Base-by-base conservation (phyloP, 306 rosid species). In the Macrotyloma uniflorum region DNA sequence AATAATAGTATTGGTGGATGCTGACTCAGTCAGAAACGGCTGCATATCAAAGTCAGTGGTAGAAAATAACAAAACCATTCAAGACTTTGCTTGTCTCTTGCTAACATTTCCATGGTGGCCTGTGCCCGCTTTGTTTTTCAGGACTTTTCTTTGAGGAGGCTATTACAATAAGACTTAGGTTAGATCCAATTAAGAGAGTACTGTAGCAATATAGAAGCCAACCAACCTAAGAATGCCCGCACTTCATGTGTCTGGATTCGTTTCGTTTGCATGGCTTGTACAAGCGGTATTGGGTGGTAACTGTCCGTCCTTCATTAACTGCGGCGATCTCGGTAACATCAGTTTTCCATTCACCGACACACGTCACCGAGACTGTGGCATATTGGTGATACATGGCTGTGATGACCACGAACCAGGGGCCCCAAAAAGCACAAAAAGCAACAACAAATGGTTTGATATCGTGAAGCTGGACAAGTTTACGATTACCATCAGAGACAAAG, bases 371-470 rank as follows among this genome's bases (percentile, higher is more conserved):
- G 35, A 57, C 9, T 57, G 64, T 57, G 64, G 64, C 36, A 57
- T 57, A 24, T 24, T 57, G 64, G 64, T 57, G 64, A 57, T 57
- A 57, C 33, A 57, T 57, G 64, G 36, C 4, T 57, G 64, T 24
- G 64, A 57, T 57, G 64, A 57, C n/a, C 6, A 57, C 1, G 63
- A 57, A 57, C 35, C 64, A 57, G 64, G 33, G 64, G 35, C 64
- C 64, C 14, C 24, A 57, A 57, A 57, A 57, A 24, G 36, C 64
- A 57, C 20, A 1, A 57, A 24, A 24, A 12, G 5, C 14, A 24
- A 24, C 36, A 57, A 57, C 1, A 5, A 0, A 57, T 57, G 64
- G 64, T 57, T 57, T 24, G 35, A 24, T 57, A 24, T 57, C 10
- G 19, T 57, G 0, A 24, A 5, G n/a, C 18, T 57, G 0, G 36